Conservation (phyloP, 495 filamentous ascomycete species). For the Jackrogersella minutella region DNA sequence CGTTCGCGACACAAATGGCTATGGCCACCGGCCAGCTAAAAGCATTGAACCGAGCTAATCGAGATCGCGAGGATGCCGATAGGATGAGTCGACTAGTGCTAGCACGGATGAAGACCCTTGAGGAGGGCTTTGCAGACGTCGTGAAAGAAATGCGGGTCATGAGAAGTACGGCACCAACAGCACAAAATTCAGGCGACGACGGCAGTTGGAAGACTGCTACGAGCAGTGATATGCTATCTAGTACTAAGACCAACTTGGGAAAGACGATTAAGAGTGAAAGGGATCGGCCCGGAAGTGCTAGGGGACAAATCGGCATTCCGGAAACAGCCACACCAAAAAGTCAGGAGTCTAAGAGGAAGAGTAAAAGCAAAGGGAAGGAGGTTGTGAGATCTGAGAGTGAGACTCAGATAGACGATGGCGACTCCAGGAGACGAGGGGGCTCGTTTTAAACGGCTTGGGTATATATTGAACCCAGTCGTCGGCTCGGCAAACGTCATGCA, state of each 20-base stretch:
- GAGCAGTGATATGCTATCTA: slow-evolving; percentile 30
- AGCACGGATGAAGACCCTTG: slow-evolving; percentile 89
- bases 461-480: not conserved
- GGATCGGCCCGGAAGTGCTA: slow-evolving; percentile 28
- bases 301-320: slow-evolving; percentile 19
- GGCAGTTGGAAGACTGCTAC: slow-evolving; percentile 33
- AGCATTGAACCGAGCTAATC: slow-evolving; percentile 36
- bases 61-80: slow-evolving; percentile 65
- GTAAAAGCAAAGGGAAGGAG: slow-evolving; percentile 46
- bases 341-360: slow-evolving; percentile 41
- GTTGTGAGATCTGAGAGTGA: slow-evolving; percentile 32
- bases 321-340: slow-evolving; percentile 7
- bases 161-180: slow-evolving; percentile 52
- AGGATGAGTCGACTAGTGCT: slow-evolving; percentile 82
- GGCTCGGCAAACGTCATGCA: slow-evolving; percentile 11
- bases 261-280: slow-evolving; percentile 23
- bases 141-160: slow-evolving; percentile 82
- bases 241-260: slow-evolving; percentile 21
- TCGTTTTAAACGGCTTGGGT: slow-evolving; percentile 41
- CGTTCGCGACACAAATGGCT: slow-evolving; percentile 80
- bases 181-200: slow-evolving; percentile 54
- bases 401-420: slow-evolving; percentile 13
- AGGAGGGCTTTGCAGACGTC: slow-evolving; percentile 84
- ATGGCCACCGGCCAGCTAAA: slow-evolving; percentile 66
- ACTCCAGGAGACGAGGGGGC: slow-evolving; percentile 37